Conservation (phyloP, 2,329 filamentous ascomycete species). For the Talaromyces sp. region DNA sequence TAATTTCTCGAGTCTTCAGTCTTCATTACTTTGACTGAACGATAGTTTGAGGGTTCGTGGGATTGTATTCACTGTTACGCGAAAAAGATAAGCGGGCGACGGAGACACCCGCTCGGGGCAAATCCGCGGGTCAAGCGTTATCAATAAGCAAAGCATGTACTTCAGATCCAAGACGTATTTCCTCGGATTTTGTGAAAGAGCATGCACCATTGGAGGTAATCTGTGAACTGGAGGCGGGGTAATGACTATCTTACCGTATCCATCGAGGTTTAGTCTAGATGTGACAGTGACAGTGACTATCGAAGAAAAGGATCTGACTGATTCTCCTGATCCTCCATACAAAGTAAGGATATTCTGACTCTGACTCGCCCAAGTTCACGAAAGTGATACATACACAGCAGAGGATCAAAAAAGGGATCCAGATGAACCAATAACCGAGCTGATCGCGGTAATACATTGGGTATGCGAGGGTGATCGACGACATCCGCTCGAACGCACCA, state of each 20-base stretch:
- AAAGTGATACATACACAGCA: not conserved
- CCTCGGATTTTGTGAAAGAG: not conserved
- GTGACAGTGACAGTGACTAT: not conserved
- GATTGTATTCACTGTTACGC: not conserved
- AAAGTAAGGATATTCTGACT: not conserved
- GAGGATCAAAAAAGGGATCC: not conserved
- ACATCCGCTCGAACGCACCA: not conserved
- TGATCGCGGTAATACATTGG: not conserved
- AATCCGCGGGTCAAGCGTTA: not conserved
- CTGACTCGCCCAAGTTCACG: not conserved
- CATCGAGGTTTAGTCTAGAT: not conserved
- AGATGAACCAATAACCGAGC: not conserved
- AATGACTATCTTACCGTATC: not conserved
- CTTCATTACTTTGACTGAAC: not conserved
- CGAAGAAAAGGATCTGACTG: not conserved
- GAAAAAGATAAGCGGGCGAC: not conserved
- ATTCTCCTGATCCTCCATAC: not conserved
- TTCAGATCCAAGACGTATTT: not conserved
- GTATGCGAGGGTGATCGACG: not conserved
- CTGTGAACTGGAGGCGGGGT: slow-evolving; percentile 3
- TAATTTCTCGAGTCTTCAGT: not conserved
- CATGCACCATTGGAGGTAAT: no score
- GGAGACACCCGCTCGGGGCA: not conserved
- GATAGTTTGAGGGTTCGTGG: not conserved
- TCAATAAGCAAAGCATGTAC: no score